phyloP scores from a whole-genome alignment of 2,329 filamentous ascomycete genomes.

The Sporothrix globosa region DNA sequence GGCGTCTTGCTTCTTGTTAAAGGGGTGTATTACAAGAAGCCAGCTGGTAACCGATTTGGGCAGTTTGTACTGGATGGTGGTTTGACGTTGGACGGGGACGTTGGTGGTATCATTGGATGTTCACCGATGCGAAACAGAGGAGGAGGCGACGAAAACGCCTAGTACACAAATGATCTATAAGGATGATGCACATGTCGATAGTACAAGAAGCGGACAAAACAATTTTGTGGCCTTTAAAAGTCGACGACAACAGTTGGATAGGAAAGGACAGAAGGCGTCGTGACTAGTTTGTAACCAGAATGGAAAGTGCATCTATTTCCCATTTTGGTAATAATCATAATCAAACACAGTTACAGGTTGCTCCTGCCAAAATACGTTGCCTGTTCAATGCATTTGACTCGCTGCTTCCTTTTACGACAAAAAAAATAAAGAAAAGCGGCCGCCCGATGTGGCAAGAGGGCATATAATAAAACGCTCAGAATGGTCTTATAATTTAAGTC shows the following conservation, averaged over 20 bases:
- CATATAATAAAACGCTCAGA: no score
- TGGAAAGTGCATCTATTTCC: slow-evolving; percentile 14
- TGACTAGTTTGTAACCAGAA: neutral
- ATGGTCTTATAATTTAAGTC: neutral
- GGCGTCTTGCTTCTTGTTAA: neutral
- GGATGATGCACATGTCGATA: neutral
- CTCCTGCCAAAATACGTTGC: neutral
- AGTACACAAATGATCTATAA: slow-evolving; percentile 24
- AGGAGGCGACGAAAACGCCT: neutral
- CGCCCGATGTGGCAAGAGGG: no score
- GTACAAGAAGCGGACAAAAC: neutral
- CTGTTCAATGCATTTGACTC: no score
- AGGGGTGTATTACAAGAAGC: neutral
- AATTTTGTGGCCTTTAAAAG: neutral
- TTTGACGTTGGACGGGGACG: slow-evolving; percentile 6
- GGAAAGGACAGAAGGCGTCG: neutral
- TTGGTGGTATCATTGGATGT: neutral
- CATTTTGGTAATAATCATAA: slow-evolving; percentile 7
- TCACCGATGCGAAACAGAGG: neutral
- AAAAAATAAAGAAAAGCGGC: neutral
- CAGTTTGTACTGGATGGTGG: neutral
- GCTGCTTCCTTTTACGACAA: neutral
- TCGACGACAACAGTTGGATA: neutral
- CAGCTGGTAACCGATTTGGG: neutral
- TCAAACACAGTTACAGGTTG: neutral